Base-by-base conservation (phyloP, 2,329 filamentous ascomycete genomes). In the Claviceps quebecensis region DNA sequence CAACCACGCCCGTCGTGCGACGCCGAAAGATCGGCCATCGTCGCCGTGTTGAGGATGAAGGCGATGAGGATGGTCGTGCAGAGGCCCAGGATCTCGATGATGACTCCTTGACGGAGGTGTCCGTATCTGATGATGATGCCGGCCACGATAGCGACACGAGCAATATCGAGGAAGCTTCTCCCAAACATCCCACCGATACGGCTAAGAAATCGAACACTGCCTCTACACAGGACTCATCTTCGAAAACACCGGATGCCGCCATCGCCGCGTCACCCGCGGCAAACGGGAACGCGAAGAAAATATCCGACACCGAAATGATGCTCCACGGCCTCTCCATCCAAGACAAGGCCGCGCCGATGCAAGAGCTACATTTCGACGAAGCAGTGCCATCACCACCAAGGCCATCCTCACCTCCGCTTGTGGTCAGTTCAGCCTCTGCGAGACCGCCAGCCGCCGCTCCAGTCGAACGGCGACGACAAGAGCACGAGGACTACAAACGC, bases 401-500 rank as follows among this genome's bases (percentile, higher is more conserved):
- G 57, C 64, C 67, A 5, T 64, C 70, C 8, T 61, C 68, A 16
- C 73, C 72, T 19, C 76, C 76, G 43, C 69, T 80, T 52, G 68
- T 79, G 17, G 75, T 78, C 53, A 78, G 75, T 65, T 78, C 76
- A 9, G 69, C 70, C 48, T 71, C 73, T 29, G 70, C 68, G 47
- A 63, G 69, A 56, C 68, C 69, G 48, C 64, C 69, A 48, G 72
- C 75, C 56, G 81, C 83, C 60, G 75, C 77, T 37, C 71, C 79
- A 53, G 77, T 78, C 50, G 86, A 93, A 56, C 77, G 81, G 57
- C 83, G 86, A 66, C 81, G 86, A 57, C 82, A 86, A 58, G 90
- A 96, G 63, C 87, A 95, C 61, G 89, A 95, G 57, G 87, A 95
- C 63, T 94, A 95, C 70, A 83, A 84, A 69, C 87, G 85, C 69